Conservation (phyloP, 2,329 filamentous ascomycete species). For the Dactylellina cionopaga region DNA sequence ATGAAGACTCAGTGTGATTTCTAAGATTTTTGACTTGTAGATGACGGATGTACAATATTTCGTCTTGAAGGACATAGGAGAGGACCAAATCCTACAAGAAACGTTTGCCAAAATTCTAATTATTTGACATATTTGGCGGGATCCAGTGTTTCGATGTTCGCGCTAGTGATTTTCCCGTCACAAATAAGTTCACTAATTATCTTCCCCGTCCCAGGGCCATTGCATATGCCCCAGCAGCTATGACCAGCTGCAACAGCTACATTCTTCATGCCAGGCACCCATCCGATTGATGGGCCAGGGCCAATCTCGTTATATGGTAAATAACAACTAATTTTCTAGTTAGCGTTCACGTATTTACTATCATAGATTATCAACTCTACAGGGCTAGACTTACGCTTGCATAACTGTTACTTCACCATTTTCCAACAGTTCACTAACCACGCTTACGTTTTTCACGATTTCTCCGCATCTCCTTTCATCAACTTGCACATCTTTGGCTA, state of each 20-base stretch:
- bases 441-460: constrained; percentile 79
- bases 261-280: constrained; percentile 76
- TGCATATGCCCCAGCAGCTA: constrained; percentile 98
- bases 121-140: constrained; percentile 68
- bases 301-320: constrained; percentile 75
- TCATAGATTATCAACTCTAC: no score
- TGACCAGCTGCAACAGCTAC: constrained; percentile 87
- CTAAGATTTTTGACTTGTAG: no score
- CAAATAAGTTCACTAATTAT: constrained; percentile 82
- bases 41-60: no score
- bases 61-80: no score
- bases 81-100: no score
- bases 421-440: constrained; percentile 73
- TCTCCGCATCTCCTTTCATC: constrained; percentile 84
- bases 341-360: no score
- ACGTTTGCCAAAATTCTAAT: no score
- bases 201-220: constrained; percentile 86
- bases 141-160: constrained; percentile 73
- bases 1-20: no score
- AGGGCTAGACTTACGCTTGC: constrained; percentile 74
- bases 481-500: constrained; percentile 77
- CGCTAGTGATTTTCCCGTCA: constrained; percentile 75
- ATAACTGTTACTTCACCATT: constrained; percentile 75
- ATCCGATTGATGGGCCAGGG: constrained; percentile 78
- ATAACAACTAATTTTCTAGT: constrained; percentile 83